Evolutionary conservation across 2,329 filamentous ascomycete genomes (phyloP).

Genomic region (Paecilomyces niveus): DNA sequence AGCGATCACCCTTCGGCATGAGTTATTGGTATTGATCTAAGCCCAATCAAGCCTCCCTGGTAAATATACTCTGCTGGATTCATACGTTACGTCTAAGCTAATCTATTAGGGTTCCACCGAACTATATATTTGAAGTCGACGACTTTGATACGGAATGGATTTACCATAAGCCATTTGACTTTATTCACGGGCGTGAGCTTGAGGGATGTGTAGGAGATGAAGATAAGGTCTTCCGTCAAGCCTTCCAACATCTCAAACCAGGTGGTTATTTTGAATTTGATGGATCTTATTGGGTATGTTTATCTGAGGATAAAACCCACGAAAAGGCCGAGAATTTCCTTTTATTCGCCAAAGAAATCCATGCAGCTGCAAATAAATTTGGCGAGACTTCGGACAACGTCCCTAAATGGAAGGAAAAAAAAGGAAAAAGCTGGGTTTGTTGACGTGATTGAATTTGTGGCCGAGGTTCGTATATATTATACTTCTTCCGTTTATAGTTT

Average conservation of each 20-base stretch:
- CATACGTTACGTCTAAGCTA: neutral
- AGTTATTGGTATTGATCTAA: constrained; percentile 15
- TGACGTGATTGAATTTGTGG: constrained; percentile 11
- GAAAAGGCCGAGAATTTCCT: constrained; percentile 17
- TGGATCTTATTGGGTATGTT: constrained; percentile 13
- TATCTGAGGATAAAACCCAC: constrained; percentile 22
- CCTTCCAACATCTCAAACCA: constrained; percentile 28
- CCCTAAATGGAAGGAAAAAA: constrained; percentile 12
- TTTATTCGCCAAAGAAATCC: constrained; percentile 19
- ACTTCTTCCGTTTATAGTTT: constrained; percentile 11
- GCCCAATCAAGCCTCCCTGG: constrained; percentile 14
- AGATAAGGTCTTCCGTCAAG: constrained; percentile 8
- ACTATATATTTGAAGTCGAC: constrained; percentile 18
- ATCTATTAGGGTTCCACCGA: constrained; percentile 15
- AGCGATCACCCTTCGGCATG: constrained; percentile 15
- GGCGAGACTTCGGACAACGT: constrained; percentile 16
- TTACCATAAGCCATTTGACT: constrained; percentile 15
- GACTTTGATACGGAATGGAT: constrained; percentile 18
- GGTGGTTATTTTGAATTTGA: constrained; percentile 45
- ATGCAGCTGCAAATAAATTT: constrained; percentile 22
- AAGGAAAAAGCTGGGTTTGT: constrained; percentile 5
- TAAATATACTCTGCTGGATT: neutral
- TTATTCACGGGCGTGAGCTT: constrained; percentile 17
- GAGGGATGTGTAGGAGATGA: constrained; percentile 14
- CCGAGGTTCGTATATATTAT: constrained; percentile 6